Evolutionary conservation across 148 eudicot genomes (phyloP).

Genomic region (Camellia japonica): DNA sequence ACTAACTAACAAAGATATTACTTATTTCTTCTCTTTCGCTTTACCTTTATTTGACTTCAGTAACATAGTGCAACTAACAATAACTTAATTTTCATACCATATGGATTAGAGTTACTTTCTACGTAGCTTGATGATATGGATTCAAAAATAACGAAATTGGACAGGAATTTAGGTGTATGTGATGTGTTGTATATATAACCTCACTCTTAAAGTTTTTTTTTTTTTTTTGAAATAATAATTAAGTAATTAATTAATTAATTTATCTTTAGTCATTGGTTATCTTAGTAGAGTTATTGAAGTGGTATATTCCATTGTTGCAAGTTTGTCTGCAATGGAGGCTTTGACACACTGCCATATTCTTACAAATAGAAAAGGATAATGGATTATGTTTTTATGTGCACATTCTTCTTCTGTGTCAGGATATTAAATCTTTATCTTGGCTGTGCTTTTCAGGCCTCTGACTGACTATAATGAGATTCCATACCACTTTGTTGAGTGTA

Average conservation of each 20-base stretch:
- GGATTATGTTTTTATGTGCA: conserved; percentile 5
- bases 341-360: background rate
- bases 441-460: conserved; percentile 61
- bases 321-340: background rate
- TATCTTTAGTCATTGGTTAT: no score
- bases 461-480: conserved; percentile 75
- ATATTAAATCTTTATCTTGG: conserved; percentile 12
- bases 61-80: no score
- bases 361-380: background rate
- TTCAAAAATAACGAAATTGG: no score
- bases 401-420: background rate
- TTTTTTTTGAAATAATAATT: background rate
- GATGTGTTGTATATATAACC: no score
- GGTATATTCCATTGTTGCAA: background rate
- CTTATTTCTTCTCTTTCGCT: no score
- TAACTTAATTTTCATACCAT: no score
- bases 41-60: no score
- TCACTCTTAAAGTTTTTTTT: background rate
- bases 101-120: no score
- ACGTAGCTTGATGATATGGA: no score
- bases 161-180: no score
- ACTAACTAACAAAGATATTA: no score
- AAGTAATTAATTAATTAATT: no score
- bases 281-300: background rate
- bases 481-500: conserved; percentile 77